These are phyloP conservation scores for Boletus semigastroideus DNA, from an alignment of 1,284 basidiomycete species.

Conservation along the genomic window DNA sequence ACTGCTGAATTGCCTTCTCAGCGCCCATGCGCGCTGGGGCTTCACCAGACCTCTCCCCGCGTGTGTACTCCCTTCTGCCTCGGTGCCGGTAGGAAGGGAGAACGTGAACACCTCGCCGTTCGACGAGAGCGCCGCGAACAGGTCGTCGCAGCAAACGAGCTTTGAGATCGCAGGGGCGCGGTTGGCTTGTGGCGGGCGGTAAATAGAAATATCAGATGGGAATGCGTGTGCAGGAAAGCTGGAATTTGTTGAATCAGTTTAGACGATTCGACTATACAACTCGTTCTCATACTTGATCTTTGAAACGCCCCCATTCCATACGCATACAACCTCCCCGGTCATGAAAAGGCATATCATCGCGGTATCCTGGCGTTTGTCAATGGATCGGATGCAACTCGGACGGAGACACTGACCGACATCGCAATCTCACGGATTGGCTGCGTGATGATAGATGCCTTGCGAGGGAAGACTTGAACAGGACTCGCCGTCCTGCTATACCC, in stretches of 20 bases:
- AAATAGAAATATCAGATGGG: slow-evolving; percentile 72
- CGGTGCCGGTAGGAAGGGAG: slow-evolving; percentile 43
- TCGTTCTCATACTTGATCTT: slow-evolving; percentile 62
- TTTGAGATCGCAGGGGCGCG: slow-evolving; percentile 76
- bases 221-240: slow-evolving; percentile 73
- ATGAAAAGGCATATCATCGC: slow-evolving; percentile 80
- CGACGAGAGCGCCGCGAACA: slow-evolving; percentile 83
- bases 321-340: slow-evolving; percentile 78
- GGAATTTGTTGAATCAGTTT: slow-evolving; percentile 10
- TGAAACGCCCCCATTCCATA: slow-evolving; percentile 76
- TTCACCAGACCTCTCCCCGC: slow-evolving; percentile 43
- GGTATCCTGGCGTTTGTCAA: slow-evolving; percentile 55
- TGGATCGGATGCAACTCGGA: slow-evolving; percentile 2
- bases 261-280: slow-evolving; percentile 10
- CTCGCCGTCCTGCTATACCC: slow-evolving; percentile 77
- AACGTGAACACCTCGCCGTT: slow-evolving; percentile 95
- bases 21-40: slow-evolving; percentile 90
- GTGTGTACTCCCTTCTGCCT: slow-evolving; percentile 30
- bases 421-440: slow-evolving; percentile 70
- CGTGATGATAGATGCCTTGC: slow-evolving; percentile 79
- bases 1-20: slow-evolving; percentile 84
- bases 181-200: slow-evolving; percentile 75
- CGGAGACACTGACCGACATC: slow-evolving; percentile 58
- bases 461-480: slow-evolving; percentile 77
- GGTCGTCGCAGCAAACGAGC: slow-evolving; percentile 78